Base-by-base conservation (phyloP, 352 stramenopile species). In the Phytophthora aleatoria region DNA sequence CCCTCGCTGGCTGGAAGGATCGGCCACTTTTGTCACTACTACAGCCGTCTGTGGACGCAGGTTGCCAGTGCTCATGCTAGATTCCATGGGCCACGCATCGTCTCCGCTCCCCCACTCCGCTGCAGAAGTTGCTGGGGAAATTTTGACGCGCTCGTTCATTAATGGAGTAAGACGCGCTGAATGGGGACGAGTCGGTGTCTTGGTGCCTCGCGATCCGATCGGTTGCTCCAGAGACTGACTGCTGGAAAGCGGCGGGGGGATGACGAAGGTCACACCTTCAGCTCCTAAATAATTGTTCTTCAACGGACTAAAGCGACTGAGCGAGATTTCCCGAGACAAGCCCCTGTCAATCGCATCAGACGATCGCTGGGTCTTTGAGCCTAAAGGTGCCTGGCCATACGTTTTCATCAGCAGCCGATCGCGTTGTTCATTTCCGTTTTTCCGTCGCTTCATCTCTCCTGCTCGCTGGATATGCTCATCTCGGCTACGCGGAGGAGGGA, bases 181-280 rank as follows among this genome's bases (percentile, higher is more conserved):
- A 26, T 74, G 60, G 1, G 75, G 72, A 2, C 71, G 65, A 8
- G 65, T 60, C n/a, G 69, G 51, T 2, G 70, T 64, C 43, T 81
- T 84, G 15, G 36, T 61, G 10, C 50, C 64, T 33, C 51, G 30
- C 2, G 63, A 65, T 24, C 47, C 50, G 43, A 43, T 62, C 45
- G 27, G 58, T 57, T 71, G 59, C 31, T 68, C 70, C 35, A 64
- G 35, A 15, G 67, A 67, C 7, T 71, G 67, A 33, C 60, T 50
- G 55, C 27, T 76, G 20, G 77, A 84, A 2, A 87, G 59, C 8
- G 80, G 80, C 0, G 71, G 70, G 27, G 80, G 80, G 33, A 85
- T 79, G n/a, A 87, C 77, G 54, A 89, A 87, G 15, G 67, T 69
- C 9, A 74, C 50, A n/a, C n/a, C 61, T 16, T 83, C 72, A 15